These are phyloP conservation scores for Sarcocystis neurona DNA, from an alignment of 169 alveolate species.

Conservation along the genomic window DNA sequence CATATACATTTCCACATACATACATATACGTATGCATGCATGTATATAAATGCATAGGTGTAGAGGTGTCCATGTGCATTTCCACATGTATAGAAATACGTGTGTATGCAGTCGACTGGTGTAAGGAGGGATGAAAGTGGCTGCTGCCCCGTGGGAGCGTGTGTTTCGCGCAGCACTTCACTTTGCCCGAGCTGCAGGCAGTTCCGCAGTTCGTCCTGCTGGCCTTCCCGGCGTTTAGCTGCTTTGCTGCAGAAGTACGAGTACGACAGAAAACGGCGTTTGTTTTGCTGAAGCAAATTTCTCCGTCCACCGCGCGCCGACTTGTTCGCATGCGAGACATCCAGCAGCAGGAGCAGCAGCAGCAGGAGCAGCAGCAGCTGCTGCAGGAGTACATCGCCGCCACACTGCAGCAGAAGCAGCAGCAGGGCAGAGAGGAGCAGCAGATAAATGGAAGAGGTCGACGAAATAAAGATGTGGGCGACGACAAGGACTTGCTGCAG, in stretches of 20 bases:
- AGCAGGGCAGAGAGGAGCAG: background rate
- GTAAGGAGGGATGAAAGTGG: too few species aligned
- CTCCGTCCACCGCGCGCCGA: background rate
- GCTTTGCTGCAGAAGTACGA: background rate
- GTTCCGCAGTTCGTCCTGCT: conserved; percentile 35
- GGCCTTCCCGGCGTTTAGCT: conserved; percentile 12
- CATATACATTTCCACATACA: background rate
- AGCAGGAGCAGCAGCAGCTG: background rate
- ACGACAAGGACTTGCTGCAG: background rate
- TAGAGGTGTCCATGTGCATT: too few species aligned
- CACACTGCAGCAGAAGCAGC: conserved; percentile 5
- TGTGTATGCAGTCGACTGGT: too few species aligned
- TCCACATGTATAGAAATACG: too few species aligned
- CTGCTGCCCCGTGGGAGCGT: too few species aligned
- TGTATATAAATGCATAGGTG: too few species aligned
- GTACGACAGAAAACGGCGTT: conserved; percentile 21
- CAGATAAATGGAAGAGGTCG: background rate
- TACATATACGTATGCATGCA: too few species aligned
- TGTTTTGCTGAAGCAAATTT: conserved; percentile 7
- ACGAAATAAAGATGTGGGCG: background rate
- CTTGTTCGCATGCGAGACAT: background rate
- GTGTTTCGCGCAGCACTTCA: background rate
- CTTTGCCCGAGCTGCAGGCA: background rate
- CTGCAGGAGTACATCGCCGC: background rate
- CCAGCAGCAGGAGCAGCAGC: background rate